phyloP scores from a whole-genome alignment of 352 stramenopile genomes.

The Globisporangium nunn region DNA sequence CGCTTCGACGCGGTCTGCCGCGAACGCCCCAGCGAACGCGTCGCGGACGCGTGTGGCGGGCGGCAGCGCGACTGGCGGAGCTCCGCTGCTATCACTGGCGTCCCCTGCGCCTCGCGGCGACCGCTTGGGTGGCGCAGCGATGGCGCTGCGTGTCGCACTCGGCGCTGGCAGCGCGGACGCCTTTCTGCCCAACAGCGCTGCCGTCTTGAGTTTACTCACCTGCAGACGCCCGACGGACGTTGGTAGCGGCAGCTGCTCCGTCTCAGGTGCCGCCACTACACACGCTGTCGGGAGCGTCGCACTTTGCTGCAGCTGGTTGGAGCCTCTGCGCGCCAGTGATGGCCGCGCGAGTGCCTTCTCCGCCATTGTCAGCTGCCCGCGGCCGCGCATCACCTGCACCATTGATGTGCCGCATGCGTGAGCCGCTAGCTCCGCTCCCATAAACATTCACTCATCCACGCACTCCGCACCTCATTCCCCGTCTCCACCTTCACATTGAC shows the following conservation, averaged over 20 bases:
- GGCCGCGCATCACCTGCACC: conserved; percentile 6
- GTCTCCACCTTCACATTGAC: background rate
- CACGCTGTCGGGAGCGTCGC: too few species aligned
- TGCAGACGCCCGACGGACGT: too few species aligned
- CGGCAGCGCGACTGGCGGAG: background rate
- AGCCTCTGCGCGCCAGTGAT: conserved; percentile 13
- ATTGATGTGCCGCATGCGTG: background rate
- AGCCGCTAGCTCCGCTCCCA: background rate
- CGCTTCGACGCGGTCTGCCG: conserved; percentile 22
- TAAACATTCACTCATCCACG: background rate
- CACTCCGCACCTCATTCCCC: background rate
- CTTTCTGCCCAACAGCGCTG: conserved; percentile 11
- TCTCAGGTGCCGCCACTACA: background rate
- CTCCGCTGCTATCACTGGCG: background rate
- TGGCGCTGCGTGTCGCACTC: background rate
- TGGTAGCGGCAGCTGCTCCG: conserved; percentile 4
- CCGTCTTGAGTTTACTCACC: conserved; percentile 8
- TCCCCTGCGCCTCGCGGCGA: background rate
- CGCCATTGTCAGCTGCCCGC: conserved; percentile 9
- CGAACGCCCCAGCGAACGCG: conserved; percentile 27
- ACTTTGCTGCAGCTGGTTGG: conserved; percentile 2
- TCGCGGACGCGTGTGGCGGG: conserved; percentile 20
- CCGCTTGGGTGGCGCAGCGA: conserved; percentile 4
- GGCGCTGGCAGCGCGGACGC: conserved; percentile 1
- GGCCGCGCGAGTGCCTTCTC: conserved; percentile 15